phyloP scores from a whole-genome alignment of 2,329 filamentous ascomycete genomes.

The Neocatenulostroma microsporum region DNA sequence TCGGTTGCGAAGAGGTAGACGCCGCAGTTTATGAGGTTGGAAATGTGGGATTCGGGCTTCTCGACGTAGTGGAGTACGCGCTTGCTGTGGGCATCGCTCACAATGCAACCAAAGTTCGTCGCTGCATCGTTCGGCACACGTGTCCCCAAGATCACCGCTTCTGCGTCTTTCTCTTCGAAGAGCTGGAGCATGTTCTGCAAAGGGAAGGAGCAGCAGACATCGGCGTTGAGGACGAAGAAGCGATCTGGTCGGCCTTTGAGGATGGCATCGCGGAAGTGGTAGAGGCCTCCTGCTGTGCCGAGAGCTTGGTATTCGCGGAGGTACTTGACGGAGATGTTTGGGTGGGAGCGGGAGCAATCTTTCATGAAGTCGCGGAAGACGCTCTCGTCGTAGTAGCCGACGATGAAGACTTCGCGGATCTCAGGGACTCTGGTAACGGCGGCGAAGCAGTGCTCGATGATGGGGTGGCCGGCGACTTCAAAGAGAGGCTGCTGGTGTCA shows the following conservation, averaged over 20 bases:
- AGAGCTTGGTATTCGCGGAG: conserved; percentile 94
- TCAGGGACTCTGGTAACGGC: conserved; percentile 84
- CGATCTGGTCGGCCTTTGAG: conserved; percentile 90
- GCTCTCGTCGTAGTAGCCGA: conserved; percentile 96
- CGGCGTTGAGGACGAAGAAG: conserved; percentile 95
- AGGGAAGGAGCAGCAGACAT: conserved; percentile 98
- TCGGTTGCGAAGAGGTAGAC: conserved; percentile 96
- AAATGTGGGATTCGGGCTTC: conserved; percentile 96
- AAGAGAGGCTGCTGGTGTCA: conserved; percentile 66
- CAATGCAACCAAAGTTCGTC: conserved; percentile 95
- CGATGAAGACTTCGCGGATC: conserved; percentile 93
- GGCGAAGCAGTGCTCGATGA: conserved; percentile 95
- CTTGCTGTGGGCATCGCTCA: conserved; percentile 86
- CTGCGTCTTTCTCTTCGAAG: conserved; percentile 89
- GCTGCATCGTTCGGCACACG: conserved; percentile 84
- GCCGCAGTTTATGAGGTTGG: conserved; percentile 97
- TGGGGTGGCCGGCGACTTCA: conserved; percentile 95
- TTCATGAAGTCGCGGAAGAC: conserved; percentile 99
- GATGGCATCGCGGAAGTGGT: conserved; percentile 98
- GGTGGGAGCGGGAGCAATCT: conserved; percentile 75
- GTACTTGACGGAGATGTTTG: conserved; percentile 84
- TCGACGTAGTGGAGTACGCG: conserved; percentile 98
- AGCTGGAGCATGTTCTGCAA: conserved; percentile 91
- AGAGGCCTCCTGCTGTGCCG: conserved; percentile 90
- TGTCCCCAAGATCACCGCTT: conserved; percentile 92